A percentile compares a stretch with the other conserved stretches of the same genome.
Conservation (phyloP, 495 filamentous ascomycete species). For the Podospora pseudocomata region DNA sequence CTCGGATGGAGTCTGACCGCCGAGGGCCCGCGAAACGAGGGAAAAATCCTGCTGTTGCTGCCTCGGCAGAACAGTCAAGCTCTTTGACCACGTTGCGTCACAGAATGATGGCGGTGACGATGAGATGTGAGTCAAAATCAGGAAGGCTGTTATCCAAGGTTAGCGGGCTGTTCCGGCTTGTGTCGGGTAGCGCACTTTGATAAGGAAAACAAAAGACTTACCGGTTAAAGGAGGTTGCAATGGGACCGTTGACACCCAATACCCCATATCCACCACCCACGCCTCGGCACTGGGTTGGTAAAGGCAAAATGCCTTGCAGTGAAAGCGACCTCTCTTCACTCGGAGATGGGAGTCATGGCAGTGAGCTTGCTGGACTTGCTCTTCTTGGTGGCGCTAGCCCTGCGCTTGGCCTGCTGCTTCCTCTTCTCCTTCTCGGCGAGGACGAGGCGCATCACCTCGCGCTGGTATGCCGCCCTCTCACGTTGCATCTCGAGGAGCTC, state of each 20-base stretch:
- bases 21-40: neutral
- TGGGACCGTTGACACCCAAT: slow-evolving; percentile 5
- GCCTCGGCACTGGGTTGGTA: slow-evolving; percentile 2
- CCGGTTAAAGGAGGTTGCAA: slow-evolving; percentile 3
- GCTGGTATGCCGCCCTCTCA: slow-evolving; percentile 43
- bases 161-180: slow-evolving; percentile 8
- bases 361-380: slow-evolving; percentile 43
- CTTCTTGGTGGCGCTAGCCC: slow-evolving; percentile 39
- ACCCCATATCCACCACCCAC: neutral
- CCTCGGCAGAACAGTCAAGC: slow-evolving; percentile 7
- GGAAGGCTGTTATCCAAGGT: slow-evolving; percentile 5
- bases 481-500: slow-evolving; percentile 44
- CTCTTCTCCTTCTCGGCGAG: slow-evolving; percentile 48
- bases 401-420: slow-evolving; percentile 32
- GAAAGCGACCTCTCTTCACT: slow-evolving; percentile 25
- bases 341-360: slow-evolving; percentile 49
- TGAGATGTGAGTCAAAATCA: slow-evolving; percentile 1
- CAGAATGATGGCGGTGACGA: neutral
- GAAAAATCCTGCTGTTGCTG: neutral
- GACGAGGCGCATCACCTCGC: slow-evolving; percentile 42
- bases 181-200: slow-evolving; percentile 17
- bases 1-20: neutral
- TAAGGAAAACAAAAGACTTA: slow-evolving; percentile 5
- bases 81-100: neutral
- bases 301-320: neutral